phyloP scores from a whole-genome alignment of 176 grass and related monocot genomes.

The Cenchrus fungigraminus region DNA sequence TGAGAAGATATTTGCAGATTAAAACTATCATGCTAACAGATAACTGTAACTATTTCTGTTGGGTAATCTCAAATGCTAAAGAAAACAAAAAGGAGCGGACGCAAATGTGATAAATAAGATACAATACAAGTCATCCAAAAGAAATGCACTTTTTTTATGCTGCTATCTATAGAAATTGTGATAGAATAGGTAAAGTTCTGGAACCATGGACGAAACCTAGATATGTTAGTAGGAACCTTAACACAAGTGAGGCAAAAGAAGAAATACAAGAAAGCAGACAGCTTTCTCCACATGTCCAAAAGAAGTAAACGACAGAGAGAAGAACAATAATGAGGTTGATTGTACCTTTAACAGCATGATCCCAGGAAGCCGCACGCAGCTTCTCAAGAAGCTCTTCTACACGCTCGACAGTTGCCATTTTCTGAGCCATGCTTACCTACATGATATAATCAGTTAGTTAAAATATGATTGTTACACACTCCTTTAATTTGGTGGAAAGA shows the following conservation, averaged over 20 bases:
- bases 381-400: conserved; percentile 97
- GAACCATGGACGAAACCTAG: background rate
- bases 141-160: background rate
- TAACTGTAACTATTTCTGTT: background rate
- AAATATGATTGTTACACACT: background rate
- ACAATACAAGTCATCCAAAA: background rate
- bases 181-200: background rate
- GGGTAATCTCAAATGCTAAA: background rate
- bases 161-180: background rate
- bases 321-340: background rate
- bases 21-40: background rate
- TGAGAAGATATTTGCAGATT: background rate
- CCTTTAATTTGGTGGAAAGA: background rate
- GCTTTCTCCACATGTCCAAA: background rate
- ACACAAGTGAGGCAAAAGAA: background rate
- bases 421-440: conserved; percentile 86
- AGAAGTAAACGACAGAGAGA: background rate
- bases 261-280: background rate
- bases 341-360: conserved; percentile 85
- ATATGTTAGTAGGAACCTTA: background rate
- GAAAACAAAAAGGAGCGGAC: background rate
- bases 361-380: conserved; percentile 91
- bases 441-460: conserved; percentile 36
- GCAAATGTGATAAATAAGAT: background rate
- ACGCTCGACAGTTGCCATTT: conserved; percentile 91